These are phyloP conservation scores for Citropsis articulata DNA, from an alignment of 345 rosid species.

Conservation along the genomic window DNA sequence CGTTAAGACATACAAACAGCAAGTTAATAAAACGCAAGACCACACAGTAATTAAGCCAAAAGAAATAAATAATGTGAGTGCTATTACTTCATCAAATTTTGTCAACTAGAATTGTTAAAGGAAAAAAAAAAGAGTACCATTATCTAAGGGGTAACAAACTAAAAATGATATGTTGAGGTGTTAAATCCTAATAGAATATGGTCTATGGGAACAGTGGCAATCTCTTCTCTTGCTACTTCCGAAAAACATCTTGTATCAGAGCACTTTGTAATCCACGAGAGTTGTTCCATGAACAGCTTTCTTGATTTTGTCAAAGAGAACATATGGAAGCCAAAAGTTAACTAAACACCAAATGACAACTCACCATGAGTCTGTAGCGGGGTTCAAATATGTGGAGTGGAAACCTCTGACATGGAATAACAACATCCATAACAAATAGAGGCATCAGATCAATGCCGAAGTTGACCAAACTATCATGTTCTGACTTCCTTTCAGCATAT, in stretches of 20 bases:
- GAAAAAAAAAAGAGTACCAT: neutral
- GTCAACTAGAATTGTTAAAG: no score
- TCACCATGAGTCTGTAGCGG: conserved; percentile 88
- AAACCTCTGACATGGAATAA: conserved; percentile 85
- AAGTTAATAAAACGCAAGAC: no score
- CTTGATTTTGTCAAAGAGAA: neutral
- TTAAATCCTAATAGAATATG: neutral
- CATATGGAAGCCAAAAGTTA: neutral
- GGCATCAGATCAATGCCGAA: conserved; percentile 82
- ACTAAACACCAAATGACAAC: conserved; percentile 25
- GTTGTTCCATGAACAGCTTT: neutral
- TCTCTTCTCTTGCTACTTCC: no score
- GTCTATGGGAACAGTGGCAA: neutral
- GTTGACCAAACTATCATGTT: conserved; percentile 71
- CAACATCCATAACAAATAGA: conserved; percentile 90
- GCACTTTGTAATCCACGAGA: neutral
- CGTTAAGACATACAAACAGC: no score
- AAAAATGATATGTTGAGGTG: neutral
- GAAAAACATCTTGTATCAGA: neutral
- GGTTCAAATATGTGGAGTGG: conserved; percentile 93
- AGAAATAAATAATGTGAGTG: neutral
- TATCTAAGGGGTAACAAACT: neutral
- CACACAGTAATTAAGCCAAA: neutral
- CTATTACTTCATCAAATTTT: neutral
- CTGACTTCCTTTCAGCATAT: conserved; percentile 85